Conservation (phyloP, 192 early-diverging fungal species). For the Coemansia sp. region DNA sequence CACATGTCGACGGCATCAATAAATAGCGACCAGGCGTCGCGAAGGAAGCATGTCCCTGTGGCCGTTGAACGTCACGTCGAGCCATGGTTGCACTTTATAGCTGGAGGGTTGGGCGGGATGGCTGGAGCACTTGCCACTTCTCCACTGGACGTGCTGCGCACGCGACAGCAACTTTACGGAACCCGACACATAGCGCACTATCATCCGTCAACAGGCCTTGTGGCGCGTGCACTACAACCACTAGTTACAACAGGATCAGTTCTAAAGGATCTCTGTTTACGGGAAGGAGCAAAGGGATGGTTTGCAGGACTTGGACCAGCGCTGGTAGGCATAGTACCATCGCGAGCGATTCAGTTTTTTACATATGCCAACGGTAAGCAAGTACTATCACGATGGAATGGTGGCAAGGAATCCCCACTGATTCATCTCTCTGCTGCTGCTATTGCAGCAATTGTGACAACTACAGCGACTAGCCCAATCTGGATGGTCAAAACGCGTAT, state of each 20-base stretch:
- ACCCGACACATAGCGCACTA: neutral
- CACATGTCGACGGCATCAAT: too few relatives aligned
- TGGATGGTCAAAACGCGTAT: constrained; percentile 97
- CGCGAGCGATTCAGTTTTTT: constrained; percentile 91
- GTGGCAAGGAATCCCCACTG: constrained; percentile 70
- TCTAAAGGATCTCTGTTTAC: constrained; percentile 61
- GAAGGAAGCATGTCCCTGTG: constrained; percentile 27
- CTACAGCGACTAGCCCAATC: constrained; percentile 89
- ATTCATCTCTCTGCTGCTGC: constrained; percentile 82
- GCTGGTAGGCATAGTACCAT: constrained; percentile 90
- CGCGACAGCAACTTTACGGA: constrained; percentile 77
- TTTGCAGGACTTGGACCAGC: constrained; percentile 97
- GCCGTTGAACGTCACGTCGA: constrained; percentile 42
- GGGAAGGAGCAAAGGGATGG: constrained; percentile 80
- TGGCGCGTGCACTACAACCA: constrained; percentile 21
- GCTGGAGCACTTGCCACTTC: constrained; percentile 84
- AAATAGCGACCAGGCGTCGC: neutral
- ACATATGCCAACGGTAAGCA: constrained; percentile 89
- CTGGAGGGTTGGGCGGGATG: constrained; percentile 65
- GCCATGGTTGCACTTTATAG: constrained; percentile 52
- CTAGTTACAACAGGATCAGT: constrained; percentile 20
- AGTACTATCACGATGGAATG: constrained; percentile 69
- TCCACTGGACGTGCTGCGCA: constrained; percentile 93
- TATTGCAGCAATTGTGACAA: constrained; percentile 71
- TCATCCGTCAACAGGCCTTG: neutral